Base-by-base conservation (phyloP, 1,139 yeast genomes). In the Hemisphaericaspora xylanilytica region DNA sequence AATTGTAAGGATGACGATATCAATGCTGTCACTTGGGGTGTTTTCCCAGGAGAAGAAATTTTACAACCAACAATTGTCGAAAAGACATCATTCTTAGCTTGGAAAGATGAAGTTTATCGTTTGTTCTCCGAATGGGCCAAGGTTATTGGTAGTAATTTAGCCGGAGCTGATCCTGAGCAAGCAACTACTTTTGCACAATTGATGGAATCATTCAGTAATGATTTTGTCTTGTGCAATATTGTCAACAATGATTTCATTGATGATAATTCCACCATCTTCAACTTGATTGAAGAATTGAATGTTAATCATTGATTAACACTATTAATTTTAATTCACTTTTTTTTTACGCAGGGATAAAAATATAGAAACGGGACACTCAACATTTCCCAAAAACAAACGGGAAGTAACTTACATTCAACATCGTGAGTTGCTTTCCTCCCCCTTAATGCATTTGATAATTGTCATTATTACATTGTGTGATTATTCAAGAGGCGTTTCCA, bases 11-110 rank as follows among this genome's bases (percentile, higher is more conserved):
- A 78, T 36, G 85, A 81, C 44, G 85, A 83, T 47, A 89, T 95
- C 49, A 89, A 88, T 56, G 97, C 97, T 7, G 97, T 89, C 38
- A 92, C 98, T 11, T 92, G 98, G 98, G 97, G 96, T 47, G 87
- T 86, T 30, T 88, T 86, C 75, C 96, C 96, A 14, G 95, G 95
- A 34, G 85, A 85, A 58, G 96, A 88, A 63, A 85, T 88, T 38
- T 73, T 86, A 50, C 96, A 88, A 62, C 95, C 96, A 39, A 88
- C 96, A 1, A 86, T 88, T 56, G 96, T 88, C n/a, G 96, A 88
- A 58, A 82, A 81, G 57, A 79, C 82, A 21, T 85, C 95, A 3
- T 88, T 88, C 64, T 68, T 87, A 52, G 96, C 97, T 8, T 92
- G 98, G 98, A 90, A 88, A 61, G 97, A 90, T 59, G 98, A 92